Conservation (phyloP, 2,329 filamentous ascomycete genomes). For the Lachnellula willkommii region DNA sequence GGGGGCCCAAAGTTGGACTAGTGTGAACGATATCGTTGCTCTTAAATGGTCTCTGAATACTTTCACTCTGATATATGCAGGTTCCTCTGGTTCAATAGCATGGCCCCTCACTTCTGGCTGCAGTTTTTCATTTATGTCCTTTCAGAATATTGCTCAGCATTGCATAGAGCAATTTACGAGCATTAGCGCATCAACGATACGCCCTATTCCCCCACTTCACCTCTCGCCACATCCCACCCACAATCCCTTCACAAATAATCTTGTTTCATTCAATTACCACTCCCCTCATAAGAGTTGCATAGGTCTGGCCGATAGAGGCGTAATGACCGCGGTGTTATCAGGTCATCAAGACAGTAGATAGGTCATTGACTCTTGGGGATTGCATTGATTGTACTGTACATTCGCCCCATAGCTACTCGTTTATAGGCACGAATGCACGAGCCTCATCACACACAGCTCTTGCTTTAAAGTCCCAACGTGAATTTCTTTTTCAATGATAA, state of each 20-base stretch:
- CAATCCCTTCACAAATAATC: constrained; percentile 9
- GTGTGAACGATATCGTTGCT: neutral
- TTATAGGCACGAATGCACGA: neutral
- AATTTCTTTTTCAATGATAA: too few relatives aligned
- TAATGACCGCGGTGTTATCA: constrained; percentile 7
- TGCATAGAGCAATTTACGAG: constrained; percentile 16
- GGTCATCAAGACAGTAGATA: neutral
- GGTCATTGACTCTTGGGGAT: too few relatives aligned
- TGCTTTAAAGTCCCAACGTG: too few relatives aligned
- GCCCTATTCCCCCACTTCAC: neutral
- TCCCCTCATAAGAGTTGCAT: constrained; percentile 19
- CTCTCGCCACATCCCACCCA: constrained; percentile 1
- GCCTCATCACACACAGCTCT: too few relatives aligned
- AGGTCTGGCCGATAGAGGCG: constrained; percentile 15
- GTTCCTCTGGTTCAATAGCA: neutral
- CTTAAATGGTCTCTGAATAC: neutral
- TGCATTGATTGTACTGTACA: neutral
- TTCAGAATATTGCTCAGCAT: constrained; percentile 18
- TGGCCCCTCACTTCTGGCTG: neutral
- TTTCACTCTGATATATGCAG: neutral
- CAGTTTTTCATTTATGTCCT: constrained; percentile 15
- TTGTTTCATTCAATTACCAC: constrained; percentile 11
- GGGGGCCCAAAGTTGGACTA: neutral
- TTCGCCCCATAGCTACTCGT: neutral
- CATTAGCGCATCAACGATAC: constrained; percentile 7